Conservation (phyloP, 2,329 filamentous ascomycete species). For the Colletotrichum cereale region DNA sequence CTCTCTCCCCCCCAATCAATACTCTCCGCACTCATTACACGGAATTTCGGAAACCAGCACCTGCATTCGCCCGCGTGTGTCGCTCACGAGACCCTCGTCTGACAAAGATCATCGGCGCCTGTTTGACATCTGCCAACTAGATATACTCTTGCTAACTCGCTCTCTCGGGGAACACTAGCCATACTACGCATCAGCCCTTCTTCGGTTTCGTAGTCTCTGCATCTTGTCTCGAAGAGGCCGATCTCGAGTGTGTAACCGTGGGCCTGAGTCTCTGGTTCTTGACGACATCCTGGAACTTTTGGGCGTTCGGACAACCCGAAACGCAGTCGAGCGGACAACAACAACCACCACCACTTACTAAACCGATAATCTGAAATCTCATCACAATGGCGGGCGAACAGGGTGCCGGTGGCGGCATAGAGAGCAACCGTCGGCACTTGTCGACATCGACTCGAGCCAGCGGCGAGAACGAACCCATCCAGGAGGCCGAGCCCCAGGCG, state of each 20-base stretch:
- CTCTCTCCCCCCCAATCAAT: constrained; percentile 10
- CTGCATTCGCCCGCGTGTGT: constrained; percentile 36
- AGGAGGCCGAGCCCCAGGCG: constrained; percentile 57
- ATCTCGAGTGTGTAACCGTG: constrained; percentile 25
- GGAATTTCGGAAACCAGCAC: constrained; percentile 20
- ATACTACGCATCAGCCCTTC: not conserved
- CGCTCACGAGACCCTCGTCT: constrained; percentile 38
- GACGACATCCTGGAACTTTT: constrained; percentile 7
- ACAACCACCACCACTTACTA: not conserved
- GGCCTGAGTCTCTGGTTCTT: not conserved
- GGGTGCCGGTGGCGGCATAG: constrained; percentile 57
- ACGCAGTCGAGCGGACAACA: not conserved
- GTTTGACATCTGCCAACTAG: constrained; percentile 28
- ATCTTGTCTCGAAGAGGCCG: not conserved
- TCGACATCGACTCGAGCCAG: constrained; percentile 58
- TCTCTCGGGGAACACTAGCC: constrained; percentile 17
- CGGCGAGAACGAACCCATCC: constrained; percentile 57
- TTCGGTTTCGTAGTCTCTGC: not conserved
- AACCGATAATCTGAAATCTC: not conserved
- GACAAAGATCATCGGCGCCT: constrained; percentile 25
- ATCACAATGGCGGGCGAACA: constrained; percentile 59
- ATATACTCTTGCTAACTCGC: constrained; percentile 39
- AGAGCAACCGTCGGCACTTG: constrained; percentile 50
- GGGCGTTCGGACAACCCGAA: not conserved
- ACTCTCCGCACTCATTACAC: constrained; percentile 15